A percentile compares a stretch with the other conserved stretches of the same genome.
These are phyloP conservation scores for Cryptococcus maquisensis DNA, from an alignment of 1,284 basidiomycete species.

Conservation along the genomic window DNA sequence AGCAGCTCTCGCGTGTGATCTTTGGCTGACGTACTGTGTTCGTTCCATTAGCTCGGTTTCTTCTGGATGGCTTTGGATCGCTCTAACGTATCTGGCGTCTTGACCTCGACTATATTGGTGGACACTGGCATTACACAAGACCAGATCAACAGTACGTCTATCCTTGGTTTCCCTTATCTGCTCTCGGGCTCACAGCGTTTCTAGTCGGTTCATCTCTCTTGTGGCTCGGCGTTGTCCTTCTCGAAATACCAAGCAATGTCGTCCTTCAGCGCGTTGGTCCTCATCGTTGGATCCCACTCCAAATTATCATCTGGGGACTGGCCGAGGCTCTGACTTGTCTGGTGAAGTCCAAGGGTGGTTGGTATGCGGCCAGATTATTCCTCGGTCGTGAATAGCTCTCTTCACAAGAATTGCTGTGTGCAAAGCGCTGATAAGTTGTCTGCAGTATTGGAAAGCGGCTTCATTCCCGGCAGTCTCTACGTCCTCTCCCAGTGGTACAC, in stretches of 20 bases:
- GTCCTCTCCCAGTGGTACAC: constrained; percentile 23
- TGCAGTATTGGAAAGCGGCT: constrained; percentile 58
- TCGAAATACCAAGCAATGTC: constrained; percentile 40
- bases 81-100: constrained; percentile 19
- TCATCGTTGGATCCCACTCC: background rate
- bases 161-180: background rate
- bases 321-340: background rate
- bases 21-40: background rate
- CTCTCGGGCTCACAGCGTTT: background rate
- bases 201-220: constrained; percentile 29
- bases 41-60: constrained; percentile 1
- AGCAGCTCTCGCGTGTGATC: background rate
- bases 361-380: constrained; percentile 32
- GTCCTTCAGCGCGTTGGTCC: constrained; percentile 29
- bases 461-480: constrained; percentile 26
- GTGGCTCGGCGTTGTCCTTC: constrained; percentile 39
- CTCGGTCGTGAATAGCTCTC: constrained; percentile 57
- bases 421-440: constrained; percentile 56
- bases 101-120: constrained; percentile 23
- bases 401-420: constrained; percentile 59
- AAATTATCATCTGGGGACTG: constrained; percentile 6
- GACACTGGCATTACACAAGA: constrained; percentile 35
- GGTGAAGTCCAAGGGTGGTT: constrained; percentile 10
- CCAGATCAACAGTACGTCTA: constrained; percentile 31
- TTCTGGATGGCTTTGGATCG: constrained; percentile 16